phyloP scores from a whole-genome alignment of 2,329 filamentous ascomycete genomes.

The Colletotrichum simmondsii region DNA sequence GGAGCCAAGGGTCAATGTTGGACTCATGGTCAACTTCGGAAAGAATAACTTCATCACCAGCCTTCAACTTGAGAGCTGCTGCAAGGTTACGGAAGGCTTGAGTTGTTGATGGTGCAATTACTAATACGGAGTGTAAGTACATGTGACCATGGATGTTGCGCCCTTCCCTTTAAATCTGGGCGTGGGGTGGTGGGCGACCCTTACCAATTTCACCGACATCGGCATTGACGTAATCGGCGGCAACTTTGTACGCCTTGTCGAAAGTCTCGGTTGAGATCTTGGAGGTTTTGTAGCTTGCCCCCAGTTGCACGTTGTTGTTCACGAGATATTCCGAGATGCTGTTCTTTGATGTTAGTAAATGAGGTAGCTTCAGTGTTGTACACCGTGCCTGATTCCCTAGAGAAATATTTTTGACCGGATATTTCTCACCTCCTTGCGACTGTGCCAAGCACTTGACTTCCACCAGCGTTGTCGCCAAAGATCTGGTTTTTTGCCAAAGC shows the following conservation, averaged over 20 bases:
- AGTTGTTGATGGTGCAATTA: constrained; percentile 78
- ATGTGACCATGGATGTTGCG: neutral
- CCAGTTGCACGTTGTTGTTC: constrained; percentile 79
- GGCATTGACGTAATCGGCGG: neutral
- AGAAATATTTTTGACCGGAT: neutral
- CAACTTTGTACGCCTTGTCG: neutral
- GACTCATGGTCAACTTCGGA: constrained; percentile 82
- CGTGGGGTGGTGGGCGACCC: neutral
- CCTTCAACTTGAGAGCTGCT: constrained; percentile 60
- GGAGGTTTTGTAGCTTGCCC: constrained; percentile 73
- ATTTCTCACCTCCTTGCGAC: constrained; percentile 49
- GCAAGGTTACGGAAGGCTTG: constrained; percentile 80
- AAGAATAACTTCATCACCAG: constrained; percentile 74
- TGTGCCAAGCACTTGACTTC: constrained; percentile 74
- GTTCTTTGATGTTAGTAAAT: constrained; percentile 51
- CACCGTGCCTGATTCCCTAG: neutral
- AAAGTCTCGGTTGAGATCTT: constrained; percentile 57
- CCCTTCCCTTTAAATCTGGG: neutral
- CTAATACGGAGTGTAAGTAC: constrained; percentile 46
- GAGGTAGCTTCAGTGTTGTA: neutral
- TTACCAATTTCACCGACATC: neutral
- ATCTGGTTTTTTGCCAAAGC: constrained; percentile 74
- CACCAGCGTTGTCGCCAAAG: constrained; percentile 82
- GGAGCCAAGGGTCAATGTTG: constrained; percentile 79
- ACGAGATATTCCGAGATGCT: constrained; percentile 73